Conservation (phyloP, 305 asterid species). For the Solanum aculeatissimum region DNA sequence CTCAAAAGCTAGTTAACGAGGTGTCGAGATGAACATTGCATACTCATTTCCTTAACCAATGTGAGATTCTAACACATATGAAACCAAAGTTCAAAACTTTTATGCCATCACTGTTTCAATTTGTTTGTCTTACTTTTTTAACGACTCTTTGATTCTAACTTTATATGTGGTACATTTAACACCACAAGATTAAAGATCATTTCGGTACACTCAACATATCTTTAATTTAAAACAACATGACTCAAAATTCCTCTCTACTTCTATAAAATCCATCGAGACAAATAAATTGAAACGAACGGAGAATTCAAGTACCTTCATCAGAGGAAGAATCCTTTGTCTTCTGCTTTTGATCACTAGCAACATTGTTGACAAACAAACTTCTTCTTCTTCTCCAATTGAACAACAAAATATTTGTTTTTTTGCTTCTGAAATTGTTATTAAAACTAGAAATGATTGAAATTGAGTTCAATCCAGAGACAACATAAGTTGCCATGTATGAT, state of each 20-base stretch:
- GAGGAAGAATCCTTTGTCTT: slow-evolving; percentile 12
- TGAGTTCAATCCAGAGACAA: slow-evolving; percentile 4
- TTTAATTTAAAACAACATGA: neutral
- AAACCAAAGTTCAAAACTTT: neutral
- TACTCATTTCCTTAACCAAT: neutral
- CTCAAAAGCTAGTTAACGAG: neutral
- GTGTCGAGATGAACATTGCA: neutral
- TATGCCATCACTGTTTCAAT: neutral
- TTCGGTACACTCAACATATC: neutral
- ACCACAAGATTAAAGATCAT: neutral
- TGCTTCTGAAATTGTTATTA: slow-evolving; percentile 4
- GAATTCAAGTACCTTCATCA: slow-evolving; percentile 10
- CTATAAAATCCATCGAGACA: neutral
- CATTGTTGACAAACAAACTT: slow-evolving; percentile 31
- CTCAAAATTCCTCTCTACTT: neutral
- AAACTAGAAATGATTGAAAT: slow-evolving; percentile 12
- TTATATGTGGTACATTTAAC: neutral
- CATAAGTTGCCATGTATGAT: slow-evolving; percentile 15
- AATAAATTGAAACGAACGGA: neutral
- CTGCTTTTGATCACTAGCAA: slow-evolving; percentile 36
- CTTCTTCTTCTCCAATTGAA: slow-evolving; percentile 19
- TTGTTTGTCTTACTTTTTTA: neutral
- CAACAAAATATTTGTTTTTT: slow-evolving; percentile 21
- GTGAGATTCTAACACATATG: neutral
- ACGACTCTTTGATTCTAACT: neutral